These are phyloP conservation scores for Neurospora sp. DNA, from an alignment of 495 filamentous ascomycete species.

Conservation along the genomic window DNA sequence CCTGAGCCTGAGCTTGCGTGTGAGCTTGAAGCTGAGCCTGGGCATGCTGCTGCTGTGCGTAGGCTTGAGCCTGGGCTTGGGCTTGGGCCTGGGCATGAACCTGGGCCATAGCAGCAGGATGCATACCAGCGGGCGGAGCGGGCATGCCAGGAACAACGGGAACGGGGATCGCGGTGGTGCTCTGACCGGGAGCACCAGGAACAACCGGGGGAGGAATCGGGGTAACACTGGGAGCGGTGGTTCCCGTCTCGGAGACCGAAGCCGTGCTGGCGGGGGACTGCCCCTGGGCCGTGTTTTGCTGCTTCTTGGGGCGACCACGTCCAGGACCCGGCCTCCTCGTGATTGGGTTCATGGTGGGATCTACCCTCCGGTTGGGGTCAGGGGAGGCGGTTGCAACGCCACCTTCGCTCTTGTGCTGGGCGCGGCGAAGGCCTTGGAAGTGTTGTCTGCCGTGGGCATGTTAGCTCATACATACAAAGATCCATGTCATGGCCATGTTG, in stretches of 20 bases:
- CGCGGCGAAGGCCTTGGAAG: constrained; percentile 39
- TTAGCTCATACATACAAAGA: constrained; percentile 6
- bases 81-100: neutral
- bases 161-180: neutral
- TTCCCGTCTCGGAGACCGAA: neutral
- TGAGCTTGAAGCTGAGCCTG: neutral
- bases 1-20: neutral
- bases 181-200: constrained; percentile 1
- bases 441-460: constrained; percentile 30
- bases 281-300: constrained; percentile 9
- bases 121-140: neutral
- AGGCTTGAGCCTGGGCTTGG: neutral
- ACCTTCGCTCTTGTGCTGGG: constrained; percentile 34
- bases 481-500: neutral
- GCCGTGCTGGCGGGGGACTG: constrained; percentile 4
- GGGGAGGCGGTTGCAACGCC: constrained; percentile 2
- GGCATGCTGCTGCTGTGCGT: neutral
- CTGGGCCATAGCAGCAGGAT: neutral
- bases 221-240: neutral
- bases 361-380: constrained; percentile 21
- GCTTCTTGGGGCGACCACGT: constrained; percentile 36
- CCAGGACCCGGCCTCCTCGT: constrained; percentile 40
- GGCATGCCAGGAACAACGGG: constrained; percentile 2
- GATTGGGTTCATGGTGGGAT: constrained; percentile 38
- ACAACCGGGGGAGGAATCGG: neutral